phyloP scores from a whole-genome alignment of 768 basidiomycete genomes.

The Terana coerulea region DNA sequence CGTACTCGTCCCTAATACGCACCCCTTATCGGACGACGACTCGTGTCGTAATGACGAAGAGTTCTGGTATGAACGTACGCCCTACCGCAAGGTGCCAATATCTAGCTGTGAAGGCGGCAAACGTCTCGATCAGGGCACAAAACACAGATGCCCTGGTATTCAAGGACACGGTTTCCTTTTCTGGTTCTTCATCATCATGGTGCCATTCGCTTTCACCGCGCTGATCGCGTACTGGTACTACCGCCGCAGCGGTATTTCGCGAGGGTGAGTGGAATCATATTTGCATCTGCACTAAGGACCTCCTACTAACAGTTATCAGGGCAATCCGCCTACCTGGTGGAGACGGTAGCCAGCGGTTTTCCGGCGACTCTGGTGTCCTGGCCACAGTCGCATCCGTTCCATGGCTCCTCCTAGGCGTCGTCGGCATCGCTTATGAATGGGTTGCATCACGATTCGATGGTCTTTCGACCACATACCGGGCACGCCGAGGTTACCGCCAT shows the following conservation, averaged over 20 bases:
- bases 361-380: slow-evolving; percentile 45
- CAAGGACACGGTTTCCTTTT: slow-evolving; percentile 70
- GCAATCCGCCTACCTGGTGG: slow-evolving; percentile 77
- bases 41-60: slow-evolving; percentile 60
- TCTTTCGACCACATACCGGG: slow-evolving; percentile 34
- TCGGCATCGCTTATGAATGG: slow-evolving; percentile 69
- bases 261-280: slow-evolving; percentile 63
- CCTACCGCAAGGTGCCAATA: slow-evolving; percentile 87
- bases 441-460: slow-evolving; percentile 45
- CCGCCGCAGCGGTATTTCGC: slow-evolving; percentile 61
- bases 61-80: slow-evolving; percentile 92
- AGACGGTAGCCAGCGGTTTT: slow-evolving; percentile 32
- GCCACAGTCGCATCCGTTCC: slow-evolving; percentile 85
- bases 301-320: slow-evolving; percentile 33
- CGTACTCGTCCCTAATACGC: slow-evolving; percentile 68
- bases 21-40: slow-evolving; percentile 57
- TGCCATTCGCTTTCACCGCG: slow-evolving; percentile 76
- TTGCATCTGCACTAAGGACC: background rate
- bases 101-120: slow-evolving; percentile 82
- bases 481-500: slow-evolving; percentile 63
- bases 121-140: slow-evolving; percentile 70
- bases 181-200: slow-evolving; percentile 74
- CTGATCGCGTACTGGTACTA: slow-evolving; percentile 83
- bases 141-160: slow-evolving; percentile 82
- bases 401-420: slow-evolving; percentile 82